Evolutionary conservation across 2,329 filamentous ascomycete species (phyloP).

Genomic region (Beauveria bassiana): DNA sequence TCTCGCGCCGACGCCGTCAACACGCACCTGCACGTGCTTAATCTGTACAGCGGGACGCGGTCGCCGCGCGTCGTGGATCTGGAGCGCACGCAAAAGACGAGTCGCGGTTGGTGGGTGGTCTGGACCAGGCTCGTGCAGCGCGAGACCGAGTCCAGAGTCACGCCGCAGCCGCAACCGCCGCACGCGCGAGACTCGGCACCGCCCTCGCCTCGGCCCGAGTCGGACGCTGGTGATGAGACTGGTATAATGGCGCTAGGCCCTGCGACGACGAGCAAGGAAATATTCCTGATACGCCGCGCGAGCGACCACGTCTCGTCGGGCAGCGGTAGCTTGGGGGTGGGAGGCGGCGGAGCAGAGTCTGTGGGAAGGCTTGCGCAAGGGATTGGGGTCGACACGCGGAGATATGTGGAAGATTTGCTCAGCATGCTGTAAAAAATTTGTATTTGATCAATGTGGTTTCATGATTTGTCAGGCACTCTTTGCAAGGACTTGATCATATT

Average conservation of each 20-base stretch:
- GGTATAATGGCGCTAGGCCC: slow-evolving; percentile 12
- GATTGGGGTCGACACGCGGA: slow-evolving; percentile 68
- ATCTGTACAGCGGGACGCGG: slow-evolving; percentile 41
- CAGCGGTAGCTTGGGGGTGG: slow-evolving; percentile 21
- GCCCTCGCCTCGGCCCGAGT: neutral
- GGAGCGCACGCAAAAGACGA: slow-evolving; percentile 59
- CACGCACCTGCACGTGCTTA: slow-evolving; percentile 57
- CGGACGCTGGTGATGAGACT: slow-evolving; percentile 4
- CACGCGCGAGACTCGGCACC: neutral
- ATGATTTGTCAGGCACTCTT: neutral
- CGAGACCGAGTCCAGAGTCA: neutral
- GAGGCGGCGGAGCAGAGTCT: slow-evolving; percentile 29
- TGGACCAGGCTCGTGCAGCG: slow-evolving; percentile 49
- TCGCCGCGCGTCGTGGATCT: slow-evolving; percentile 33
- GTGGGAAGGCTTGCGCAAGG: slow-evolving; percentile 59
- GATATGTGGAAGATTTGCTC: slow-evolving; percentile 66
- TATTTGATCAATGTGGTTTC: too few relatives aligned
- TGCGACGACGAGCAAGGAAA: slow-evolving; percentile 42
- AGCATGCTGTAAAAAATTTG: slow-evolving; percentile 40
- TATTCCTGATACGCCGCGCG: slow-evolving; percentile 52
- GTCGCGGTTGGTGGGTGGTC: slow-evolving; percentile 61
- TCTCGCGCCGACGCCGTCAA: slow-evolving; percentile 55
- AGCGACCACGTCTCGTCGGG: slow-evolving; percentile 42
- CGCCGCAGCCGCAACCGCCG: slow-evolving; percentile 11
- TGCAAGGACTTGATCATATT: neutral